Evolutionary conservation across 2,329 filamentous ascomycete species (phyloP).

Genomic region (Pseudocercospora crystallina): DNA sequence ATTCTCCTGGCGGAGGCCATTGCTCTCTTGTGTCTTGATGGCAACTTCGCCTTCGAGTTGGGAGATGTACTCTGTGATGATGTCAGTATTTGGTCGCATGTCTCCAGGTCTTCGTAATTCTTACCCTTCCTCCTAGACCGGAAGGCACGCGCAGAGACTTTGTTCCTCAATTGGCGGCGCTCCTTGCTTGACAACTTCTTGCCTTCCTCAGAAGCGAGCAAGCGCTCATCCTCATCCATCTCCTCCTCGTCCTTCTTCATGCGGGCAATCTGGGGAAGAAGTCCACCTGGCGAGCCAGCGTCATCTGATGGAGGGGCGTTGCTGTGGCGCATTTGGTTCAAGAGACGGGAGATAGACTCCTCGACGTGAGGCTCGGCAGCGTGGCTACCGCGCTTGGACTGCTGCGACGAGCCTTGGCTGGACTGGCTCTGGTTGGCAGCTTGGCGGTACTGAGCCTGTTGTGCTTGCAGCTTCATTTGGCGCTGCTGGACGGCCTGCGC

Average conservation of each 20-base stretch:
- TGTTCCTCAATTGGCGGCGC: slow-evolving; percentile 94
- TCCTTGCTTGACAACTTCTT: slow-evolving; percentile 99
- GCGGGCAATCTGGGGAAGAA: slow-evolving; percentile 67
- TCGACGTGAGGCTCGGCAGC: slow-evolving; percentile 57
- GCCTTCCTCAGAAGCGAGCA: slow-evolving; percentile 93
- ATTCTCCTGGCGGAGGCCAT: slow-evolving; percentile 77
- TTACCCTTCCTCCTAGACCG: slow-evolving; percentile 96
- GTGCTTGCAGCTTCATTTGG: slow-evolving; percentile 44
- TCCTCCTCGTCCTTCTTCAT: slow-evolving; percentile 93
- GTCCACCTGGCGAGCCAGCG: slow-evolving; percentile 44
- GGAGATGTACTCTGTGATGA: slow-evolving; percentile 81
- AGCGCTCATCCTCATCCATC: slow-evolving; percentile 95
- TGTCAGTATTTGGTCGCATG: slow-evolving; percentile 50
- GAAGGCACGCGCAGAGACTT: slow-evolving; percentile 96
- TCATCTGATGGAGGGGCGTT: slow-evolving; percentile 55
- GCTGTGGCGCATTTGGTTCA: slow-evolving; percentile 84
- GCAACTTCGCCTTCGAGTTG: slow-evolving; percentile 86
- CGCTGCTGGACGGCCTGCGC: slow-evolving; percentile 49
- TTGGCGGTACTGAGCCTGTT: slow-evolving; percentile 40
- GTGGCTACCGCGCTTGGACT: slow-evolving; percentile 43
- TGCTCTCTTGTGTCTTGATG: slow-evolving; percentile 63
- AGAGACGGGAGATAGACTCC: slow-evolving; percentile 88
- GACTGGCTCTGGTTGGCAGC: slow-evolving; percentile 24
- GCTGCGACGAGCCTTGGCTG: slow-evolving; percentile 32
- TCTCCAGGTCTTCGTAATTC: slow-evolving; percentile 26